These are phyloP conservation scores for Sonneratia caseolaris DNA, from an alignment of 345 rosid genomes.

Conservation along the genomic window DNA sequence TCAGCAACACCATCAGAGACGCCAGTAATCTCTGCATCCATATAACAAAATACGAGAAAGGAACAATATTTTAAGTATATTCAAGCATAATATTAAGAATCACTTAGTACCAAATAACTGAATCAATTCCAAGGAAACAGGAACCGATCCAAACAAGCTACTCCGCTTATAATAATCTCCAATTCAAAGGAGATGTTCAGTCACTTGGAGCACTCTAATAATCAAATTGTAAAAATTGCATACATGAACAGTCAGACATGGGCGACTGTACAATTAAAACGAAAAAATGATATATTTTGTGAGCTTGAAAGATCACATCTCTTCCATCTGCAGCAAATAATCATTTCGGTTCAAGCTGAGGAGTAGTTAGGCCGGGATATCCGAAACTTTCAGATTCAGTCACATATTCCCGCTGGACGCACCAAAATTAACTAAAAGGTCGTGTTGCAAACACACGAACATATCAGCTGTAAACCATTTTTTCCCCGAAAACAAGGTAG, in stretches of 20 bases:
- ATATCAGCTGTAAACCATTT: not conserved
- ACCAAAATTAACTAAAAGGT: not conserved
- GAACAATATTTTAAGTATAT: not conserved
- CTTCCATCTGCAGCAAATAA: not conserved
- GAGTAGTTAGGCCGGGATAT: not conserved
- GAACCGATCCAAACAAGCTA: not conserved
- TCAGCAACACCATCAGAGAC: constrained; percentile 55
- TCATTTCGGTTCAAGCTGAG: not conserved
- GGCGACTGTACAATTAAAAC: not conserved
- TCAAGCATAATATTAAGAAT: not conserved
- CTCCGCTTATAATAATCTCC: not conserved
- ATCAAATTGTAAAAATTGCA: not conserved
- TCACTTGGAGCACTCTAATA: not conserved
- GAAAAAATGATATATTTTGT: not conserved
- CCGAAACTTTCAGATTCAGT: not conserved
- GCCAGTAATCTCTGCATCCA: constrained; percentile 29
- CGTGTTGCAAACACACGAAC: not conserved
- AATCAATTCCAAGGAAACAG: not conserved
- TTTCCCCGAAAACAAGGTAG: not conserved
- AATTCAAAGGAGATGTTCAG: not conserved
- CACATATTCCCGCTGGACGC: not conserved
- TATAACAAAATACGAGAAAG: not conserved
- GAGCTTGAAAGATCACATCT: not conserved
- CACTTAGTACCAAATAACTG: not conserved
- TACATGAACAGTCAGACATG: not conserved